Conservation (phyloP, 2,329 filamentous ascomycete genomes). For the Plectosphaerella sp. region DNA sequence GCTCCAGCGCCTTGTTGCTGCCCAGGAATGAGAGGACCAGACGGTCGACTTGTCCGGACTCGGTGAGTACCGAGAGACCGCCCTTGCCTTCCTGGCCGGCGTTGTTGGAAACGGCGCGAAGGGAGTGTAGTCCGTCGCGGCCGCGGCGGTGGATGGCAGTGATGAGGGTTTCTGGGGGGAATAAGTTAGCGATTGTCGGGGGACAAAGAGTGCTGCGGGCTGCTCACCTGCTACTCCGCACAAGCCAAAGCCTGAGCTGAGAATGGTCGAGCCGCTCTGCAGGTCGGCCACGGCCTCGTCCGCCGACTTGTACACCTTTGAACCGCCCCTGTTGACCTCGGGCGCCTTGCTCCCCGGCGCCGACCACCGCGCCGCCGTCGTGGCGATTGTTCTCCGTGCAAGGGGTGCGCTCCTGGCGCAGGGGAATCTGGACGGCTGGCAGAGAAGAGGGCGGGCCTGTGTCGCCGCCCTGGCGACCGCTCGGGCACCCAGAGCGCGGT, state of each 20-base stretch:
- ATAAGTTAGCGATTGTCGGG: neutral
- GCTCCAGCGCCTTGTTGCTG: conserved; percentile 71
- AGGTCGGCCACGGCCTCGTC: conserved; percentile 68
- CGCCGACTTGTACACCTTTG: conserved; percentile 50
- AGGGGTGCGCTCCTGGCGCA: neutral
- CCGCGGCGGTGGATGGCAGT: conserved; percentile 59
- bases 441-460: neutral
- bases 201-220: no score
- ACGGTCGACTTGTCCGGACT: conserved; percentile 65
- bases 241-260: conserved; percentile 79
- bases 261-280: conserved; percentile 63
- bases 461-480: neutral
- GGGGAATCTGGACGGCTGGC: neutral
- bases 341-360: conserved; percentile 1
- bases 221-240: conserved; percentile 65
- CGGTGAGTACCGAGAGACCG: conserved; percentile 64
- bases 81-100: conserved; percentile 65
- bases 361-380: neutral
- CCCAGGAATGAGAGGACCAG: conserved; percentile 74
- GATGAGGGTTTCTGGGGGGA: conserved; percentile 62
- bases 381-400: neutral
- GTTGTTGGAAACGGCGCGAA: conserved; percentile 80
- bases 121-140: conserved; percentile 55
- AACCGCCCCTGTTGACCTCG: conserved; percentile 23
- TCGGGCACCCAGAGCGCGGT: neutral